Conservation (phyloP, 2,329 filamentous ascomycete genomes). For the Rhynchosporium graminicola region DNA sequence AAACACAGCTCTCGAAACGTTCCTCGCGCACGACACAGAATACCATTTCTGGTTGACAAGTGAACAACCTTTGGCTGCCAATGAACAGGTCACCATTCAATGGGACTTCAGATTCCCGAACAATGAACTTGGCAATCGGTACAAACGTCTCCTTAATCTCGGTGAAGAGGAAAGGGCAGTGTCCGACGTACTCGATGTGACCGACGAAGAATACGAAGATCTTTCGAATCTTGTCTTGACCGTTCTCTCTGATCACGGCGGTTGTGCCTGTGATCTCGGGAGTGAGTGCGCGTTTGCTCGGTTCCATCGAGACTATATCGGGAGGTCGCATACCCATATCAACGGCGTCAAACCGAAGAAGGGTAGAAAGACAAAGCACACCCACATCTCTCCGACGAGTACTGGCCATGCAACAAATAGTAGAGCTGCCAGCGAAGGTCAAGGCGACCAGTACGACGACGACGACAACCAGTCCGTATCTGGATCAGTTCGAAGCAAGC, state of each 20-base stretch:
- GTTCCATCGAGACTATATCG: constrained; percentile 60
- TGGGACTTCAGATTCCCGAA: constrained; percentile 66
- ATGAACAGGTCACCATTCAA: constrained; percentile 63
- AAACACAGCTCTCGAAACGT: constrained; percentile 85
- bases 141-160: constrained; percentile 61
- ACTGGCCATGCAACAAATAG: constrained; percentile 64
- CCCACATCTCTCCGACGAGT: constrained; percentile 60
- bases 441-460: constrained; percentile 55
- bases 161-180: constrained; percentile 55
- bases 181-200: constrained; percentile 39
- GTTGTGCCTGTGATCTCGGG: constrained; percentile 72
- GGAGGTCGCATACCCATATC: constrained; percentile 50
- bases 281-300: constrained; percentile 63
- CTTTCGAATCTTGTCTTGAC: constrained; percentile 66
- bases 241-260: constrained; percentile 76
- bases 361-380: constrained; percentile 51
- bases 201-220: constrained; percentile 59
- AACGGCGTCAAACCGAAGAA: constrained; percentile 41
- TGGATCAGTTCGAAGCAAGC: constrained; percentile 61
- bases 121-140: constrained; percentile 55
- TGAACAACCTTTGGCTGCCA: constrained; percentile 68
- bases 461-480: constrained; percentile 53
- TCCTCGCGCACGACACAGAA: constrained; percentile 70
- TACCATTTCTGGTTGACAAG: constrained; percentile 95
- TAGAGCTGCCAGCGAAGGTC: constrained; percentile 63